These are phyloP conservation scores for Acer negundo DNA, from an alignment of 345 rosid genomes.

Conservation along the genomic window DNA sequence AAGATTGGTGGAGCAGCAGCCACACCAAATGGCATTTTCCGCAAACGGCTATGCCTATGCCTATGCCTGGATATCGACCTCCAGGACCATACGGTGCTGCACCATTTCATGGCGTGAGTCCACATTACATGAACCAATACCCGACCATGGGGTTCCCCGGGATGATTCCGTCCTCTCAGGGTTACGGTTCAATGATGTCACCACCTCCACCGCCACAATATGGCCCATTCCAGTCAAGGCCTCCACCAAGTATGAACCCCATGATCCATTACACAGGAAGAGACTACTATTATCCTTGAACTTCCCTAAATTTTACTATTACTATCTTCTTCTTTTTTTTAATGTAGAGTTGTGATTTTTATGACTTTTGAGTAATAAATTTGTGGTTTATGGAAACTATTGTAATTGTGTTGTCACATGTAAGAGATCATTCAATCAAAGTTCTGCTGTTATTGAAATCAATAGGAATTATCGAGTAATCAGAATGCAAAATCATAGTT, in stretches of 20 bases:
- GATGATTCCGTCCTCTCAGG: neutral
- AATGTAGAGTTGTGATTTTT: neutral
- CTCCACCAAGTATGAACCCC: constrained; percentile 10
- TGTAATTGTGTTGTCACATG: neutral
- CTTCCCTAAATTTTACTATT: no score
- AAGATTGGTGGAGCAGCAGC: neutral
- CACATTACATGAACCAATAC: neutral
- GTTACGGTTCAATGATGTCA: neutral
- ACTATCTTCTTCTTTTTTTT: no score
- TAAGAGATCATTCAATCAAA: no score
- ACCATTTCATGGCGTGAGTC: neutral
- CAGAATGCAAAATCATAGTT: neutral
- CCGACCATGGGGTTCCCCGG: neutral
- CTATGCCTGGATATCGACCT: neutral
- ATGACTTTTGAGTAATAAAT: no score
- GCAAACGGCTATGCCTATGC: no score
- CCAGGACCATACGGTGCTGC: neutral
- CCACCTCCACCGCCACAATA: neutral
- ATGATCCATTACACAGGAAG: constrained; percentile 15
- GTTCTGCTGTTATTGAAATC: neutral
- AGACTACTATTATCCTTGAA: constrained; percentile 6
- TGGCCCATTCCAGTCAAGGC: constrained; percentile 3
- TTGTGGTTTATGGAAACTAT: neutral
- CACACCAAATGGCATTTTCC: constrained; percentile 16
- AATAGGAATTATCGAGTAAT: constrained; percentile 1